A percentile compares a stretch with the other conserved stretches of the same genome.
Evolutionary conservation across 441 rosid species (phyloP).

Genomic region (Mallotus repandus): DNA sequence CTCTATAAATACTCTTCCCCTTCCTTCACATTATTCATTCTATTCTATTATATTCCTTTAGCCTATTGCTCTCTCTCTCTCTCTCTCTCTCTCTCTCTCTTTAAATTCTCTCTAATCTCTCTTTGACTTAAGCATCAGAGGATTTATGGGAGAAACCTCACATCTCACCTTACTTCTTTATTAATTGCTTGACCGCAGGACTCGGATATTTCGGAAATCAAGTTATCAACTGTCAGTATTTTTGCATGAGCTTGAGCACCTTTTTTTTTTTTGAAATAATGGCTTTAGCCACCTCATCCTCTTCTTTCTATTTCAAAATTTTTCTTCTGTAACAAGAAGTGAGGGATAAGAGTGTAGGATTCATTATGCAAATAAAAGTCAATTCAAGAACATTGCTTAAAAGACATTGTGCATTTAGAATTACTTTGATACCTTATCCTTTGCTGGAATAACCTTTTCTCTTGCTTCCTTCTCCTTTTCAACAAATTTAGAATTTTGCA

Average conservation of each 20-base stretch:
- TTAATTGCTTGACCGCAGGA: too few relatives aligned
- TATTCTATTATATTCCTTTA: too few relatives aligned
- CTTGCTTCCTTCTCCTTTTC: constrained; percentile 54
- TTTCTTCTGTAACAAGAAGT: constrained; percentile 45
- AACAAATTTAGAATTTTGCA: constrained; percentile 38
- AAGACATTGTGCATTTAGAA: not conserved
- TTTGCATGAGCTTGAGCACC: constrained; percentile 57
- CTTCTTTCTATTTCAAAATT: constrained; percentile 51
- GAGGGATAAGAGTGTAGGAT: not conserved
- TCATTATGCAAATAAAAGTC: not conserved
- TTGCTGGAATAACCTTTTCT: constrained; percentile 49
- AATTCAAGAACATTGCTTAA: constrained; percentile 12
- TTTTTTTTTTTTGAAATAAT: constrained; percentile 46
- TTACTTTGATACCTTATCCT: constrained; percentile 47
- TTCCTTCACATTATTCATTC: too few relatives aligned
- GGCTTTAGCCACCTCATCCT: constrained; percentile 57
- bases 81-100: too few relatives aligned
- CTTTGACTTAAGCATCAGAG: too few relatives aligned
- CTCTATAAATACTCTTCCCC: too few relatives aligned
- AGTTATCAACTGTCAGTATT: constrained; percentile 50
- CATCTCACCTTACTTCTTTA: too few relatives aligned
- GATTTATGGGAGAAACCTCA: too few relatives aligned
- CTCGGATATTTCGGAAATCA: too few relatives aligned
- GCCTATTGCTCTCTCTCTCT: too few relatives aligned
- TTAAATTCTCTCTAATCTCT: too few relatives aligned